Evolutionary conservation across 768 basidiomycete species (phyloP), one percentile per base, ranked within the genome.

Genomic region (Boletus coccyginus): DNA sequence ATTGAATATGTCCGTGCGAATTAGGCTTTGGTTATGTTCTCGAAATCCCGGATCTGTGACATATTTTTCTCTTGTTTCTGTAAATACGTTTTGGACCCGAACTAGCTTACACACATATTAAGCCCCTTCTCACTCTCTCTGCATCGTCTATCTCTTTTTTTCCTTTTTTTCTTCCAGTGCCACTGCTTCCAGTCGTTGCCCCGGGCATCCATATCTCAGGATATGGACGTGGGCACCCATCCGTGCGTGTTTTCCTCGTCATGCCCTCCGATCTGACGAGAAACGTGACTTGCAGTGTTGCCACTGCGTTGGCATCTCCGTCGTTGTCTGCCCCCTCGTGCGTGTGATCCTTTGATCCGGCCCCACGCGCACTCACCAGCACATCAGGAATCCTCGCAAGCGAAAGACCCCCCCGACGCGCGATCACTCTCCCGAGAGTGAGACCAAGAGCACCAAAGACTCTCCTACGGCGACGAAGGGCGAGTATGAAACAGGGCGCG

Each of bases 401-500:
- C 76, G 76, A 61, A 77, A 77, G 63, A 63, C 68, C 0, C 68
- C 71, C n/a, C 67, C 73, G 19, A 39, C 59, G 2, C 59, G 54
- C 31, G 70, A 60, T 59, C 59, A 32, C 52, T 58, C 66, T 6
- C 53, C 60, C 7, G 60, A 63, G 12, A 38, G 31, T 13, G 60
- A 65, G 53, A 5, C 54, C 33, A 61, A 59, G 51, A 24, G 48
- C 47, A 40, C 41, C 42, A 46, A 47, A 0, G 52, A 38, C 51
- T 53, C 62, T 36, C 50, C 66, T 45, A 24, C 62, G 47, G 19
- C 64, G 27, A 67, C 71, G 8, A 70, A 73, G 36, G 75, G 73
- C 68, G 88, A 90, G 67, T 88, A 88, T 74, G 81, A 81, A 63
- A 75, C 80, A 0, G 87, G 87, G 19, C 80, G 78, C 48, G 81